A percentile compares a stretch with the other conserved stretches of the same genome.
These are phyloP conservation scores for Suhomyces vadensis DNA, from an alignment of 805 yeast genomes.

Conservation along the genomic window DNA sequence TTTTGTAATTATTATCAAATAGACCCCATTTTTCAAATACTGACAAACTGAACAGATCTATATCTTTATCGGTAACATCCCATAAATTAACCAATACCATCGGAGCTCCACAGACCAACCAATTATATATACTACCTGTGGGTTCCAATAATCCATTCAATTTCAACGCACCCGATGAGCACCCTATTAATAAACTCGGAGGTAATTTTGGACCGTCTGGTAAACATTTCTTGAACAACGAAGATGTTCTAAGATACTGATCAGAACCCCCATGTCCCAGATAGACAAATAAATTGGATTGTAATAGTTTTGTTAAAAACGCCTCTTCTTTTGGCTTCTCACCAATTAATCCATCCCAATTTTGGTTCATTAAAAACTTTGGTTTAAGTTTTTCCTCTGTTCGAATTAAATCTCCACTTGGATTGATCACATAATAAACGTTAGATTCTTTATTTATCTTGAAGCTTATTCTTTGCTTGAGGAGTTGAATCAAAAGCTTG, in stretches of 20 bases:
- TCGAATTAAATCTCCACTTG: slow-evolving; percentile 70
- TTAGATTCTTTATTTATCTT: neutral
- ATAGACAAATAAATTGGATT: slow-evolving; percentile 59
- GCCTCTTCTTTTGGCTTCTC: slow-evolving; percentile 56
- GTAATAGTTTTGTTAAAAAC: slow-evolving; percentile 44
- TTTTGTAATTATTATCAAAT: slow-evolving; percentile 14
- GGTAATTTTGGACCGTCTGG: slow-evolving; percentile 46
- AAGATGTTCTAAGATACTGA: slow-evolving; percentile 62
- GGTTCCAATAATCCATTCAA: slow-evolving; percentile 64
- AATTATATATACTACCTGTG: slow-evolving; percentile 73
- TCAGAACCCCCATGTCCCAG: slow-evolving; percentile 98
- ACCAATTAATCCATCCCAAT: slow-evolving; percentile 60
- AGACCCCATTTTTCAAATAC: slow-evolving; percentile 71
- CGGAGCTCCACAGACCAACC: slow-evolving; percentile 79
- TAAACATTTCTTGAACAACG: slow-evolving; percentile 35
- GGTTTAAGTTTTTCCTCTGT: slow-evolving; percentile 62
- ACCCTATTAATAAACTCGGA: slow-evolving; percentile 76
- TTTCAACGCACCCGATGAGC: slow-evolving; percentile 78
- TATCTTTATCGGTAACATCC: slow-evolving; percentile 97
- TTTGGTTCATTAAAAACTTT: slow-evolving; percentile 35
- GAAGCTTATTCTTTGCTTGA: slow-evolving; percentile 17
- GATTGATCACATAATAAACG: slow-evolving; percentile 70
- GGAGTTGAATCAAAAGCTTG: slow-evolving; percentile 40
- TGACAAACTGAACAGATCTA: slow-evolving; percentile 70
- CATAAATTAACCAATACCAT: slow-evolving; percentile 83